phyloP scores from a whole-genome alignment of 116 monocot genomes.

The Phalaenopsis hybrid region DNA sequence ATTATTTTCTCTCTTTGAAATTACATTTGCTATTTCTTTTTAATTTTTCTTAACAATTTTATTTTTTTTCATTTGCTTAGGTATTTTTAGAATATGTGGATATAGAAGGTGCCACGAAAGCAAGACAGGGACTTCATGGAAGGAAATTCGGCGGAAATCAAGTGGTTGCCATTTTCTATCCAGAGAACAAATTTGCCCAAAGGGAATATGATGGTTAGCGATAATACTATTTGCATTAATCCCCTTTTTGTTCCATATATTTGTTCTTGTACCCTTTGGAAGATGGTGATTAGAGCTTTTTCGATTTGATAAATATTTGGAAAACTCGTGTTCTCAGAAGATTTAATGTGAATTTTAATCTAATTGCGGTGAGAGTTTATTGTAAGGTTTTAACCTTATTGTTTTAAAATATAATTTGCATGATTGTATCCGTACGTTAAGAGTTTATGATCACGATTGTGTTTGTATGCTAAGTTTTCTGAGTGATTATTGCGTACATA shows the following conservation, averaged over 20 bases:
- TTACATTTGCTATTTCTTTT: background rate
- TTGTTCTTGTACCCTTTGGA: too few species aligned
- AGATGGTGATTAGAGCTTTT: background rate
- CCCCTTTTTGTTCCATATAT: too few species aligned
- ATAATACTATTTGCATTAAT: background rate
- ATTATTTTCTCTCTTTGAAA: too few species aligned
- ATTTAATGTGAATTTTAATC: background rate
- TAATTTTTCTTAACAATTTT: background rate
- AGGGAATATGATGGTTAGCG: conserved; percentile 32
- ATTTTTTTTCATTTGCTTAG: conserved; percentile 9
- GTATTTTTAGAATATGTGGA: conserved; percentile 44
- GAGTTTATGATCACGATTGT: too few species aligned
- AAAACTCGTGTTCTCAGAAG: background rate
- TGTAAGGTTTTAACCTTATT: too few species aligned
- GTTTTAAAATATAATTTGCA: too few species aligned
- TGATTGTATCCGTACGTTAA: too few species aligned
- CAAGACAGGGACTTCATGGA: conserved; percentile 33
- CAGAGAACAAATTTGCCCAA: conserved; percentile 38
- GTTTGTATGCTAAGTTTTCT: too few species aligned
- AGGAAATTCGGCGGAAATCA: conserved; percentile 41
- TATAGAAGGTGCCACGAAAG: conserved; percentile 35
- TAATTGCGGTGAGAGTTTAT: background rate
- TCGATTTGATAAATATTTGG: background rate
- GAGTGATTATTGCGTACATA: too few species aligned
- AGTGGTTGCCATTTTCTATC: conserved; percentile 37